Evolutionary conservation across 2,329 filamentous ascomycete species (phyloP).

Genomic region (Xylaria sp.): DNA sequence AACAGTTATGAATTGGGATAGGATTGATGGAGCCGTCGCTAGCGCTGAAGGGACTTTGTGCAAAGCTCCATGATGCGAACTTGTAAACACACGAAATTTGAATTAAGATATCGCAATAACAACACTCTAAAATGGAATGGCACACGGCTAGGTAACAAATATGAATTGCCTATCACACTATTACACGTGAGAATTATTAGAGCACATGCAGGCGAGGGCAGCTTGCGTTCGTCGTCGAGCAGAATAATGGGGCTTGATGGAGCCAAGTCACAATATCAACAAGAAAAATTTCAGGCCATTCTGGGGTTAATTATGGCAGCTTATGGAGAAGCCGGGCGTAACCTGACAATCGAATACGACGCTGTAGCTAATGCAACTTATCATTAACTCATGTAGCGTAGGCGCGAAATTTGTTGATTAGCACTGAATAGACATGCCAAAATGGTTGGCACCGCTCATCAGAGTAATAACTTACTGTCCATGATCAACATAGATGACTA

Average conservation of each 20-base stretch:
- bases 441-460: constrained; percentile 24
- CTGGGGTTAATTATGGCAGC: constrained; percentile 42
- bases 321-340: constrained; percentile 43
- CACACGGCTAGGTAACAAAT: constrained; percentile 26
- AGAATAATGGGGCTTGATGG: constrained; percentile 25
- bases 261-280: constrained; percentile 27
- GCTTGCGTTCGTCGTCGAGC: constrained; percentile 31
- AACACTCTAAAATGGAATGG: constrained; percentile 16
- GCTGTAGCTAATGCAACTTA: constrained; percentile 40
- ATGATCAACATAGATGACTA: constrained; percentile 23
- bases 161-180: constrained; percentile 36
- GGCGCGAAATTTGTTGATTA: constrained; percentile 29
- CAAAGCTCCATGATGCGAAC: constrained; percentile 12
- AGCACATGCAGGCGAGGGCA: constrained; percentile 33
- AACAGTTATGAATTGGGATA: constrained; percentile 32
- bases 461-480: constrained; percentile 19
- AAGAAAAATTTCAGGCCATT: constrained; percentile 40
- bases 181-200: constrained; percentile 36
- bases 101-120: constrained; percentile 25
- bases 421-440: constrained; percentile 25
- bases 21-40: constrained; percentile 36
- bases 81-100: constrained; percentile 16
- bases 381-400: constrained; percentile 19
- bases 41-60: constrained; percentile 27
- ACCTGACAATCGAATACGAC: constrained; percentile 43